Percentiles rank a stretch among this genome's conserved stretches.
phyloP scores from a whole-genome alignment of 1,284 basidiomycete genomes.

The Spongispora temasekensis region DNA sequence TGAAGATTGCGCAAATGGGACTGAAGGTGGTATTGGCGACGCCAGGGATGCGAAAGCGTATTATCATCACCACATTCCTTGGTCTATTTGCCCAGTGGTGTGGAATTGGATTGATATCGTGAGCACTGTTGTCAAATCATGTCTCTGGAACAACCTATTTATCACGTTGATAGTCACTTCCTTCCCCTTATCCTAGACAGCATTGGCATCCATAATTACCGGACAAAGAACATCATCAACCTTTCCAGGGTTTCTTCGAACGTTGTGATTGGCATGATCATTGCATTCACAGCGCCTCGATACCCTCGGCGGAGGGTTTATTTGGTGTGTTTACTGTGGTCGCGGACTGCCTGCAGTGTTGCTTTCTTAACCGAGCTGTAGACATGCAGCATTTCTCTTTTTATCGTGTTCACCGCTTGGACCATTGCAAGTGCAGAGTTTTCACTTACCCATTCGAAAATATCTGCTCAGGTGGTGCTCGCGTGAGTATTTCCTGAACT shows the following conservation, averaged over 20 bases:
- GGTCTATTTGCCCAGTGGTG: slow-evolving; percentile 51
- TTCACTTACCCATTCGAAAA: slow-evolving; percentile 1
- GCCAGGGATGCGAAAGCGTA: slow-evolving; percentile 9
- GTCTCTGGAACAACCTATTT: neutral
- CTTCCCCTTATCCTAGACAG: slow-evolving; percentile 17
- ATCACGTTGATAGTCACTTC: slow-evolving; percentile 7
- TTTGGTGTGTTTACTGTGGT: slow-evolving; percentile 8
- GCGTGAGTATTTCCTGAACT: slow-evolving; percentile 4
- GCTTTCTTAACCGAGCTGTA: neutral
- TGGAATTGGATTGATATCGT: slow-evolving; percentile 13
- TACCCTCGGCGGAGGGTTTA: slow-evolving; percentile 18
- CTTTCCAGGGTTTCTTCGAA: slow-evolving; percentile 6
- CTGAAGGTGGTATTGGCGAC: slow-evolving; percentile 7
- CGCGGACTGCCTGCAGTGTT: neutral
- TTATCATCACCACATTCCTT: slow-evolving; percentile 21
- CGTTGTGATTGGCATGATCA: slow-evolving; percentile 3
- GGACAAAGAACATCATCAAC: slow-evolving; percentile 18
- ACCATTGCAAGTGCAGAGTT: slow-evolving; percentile 17
- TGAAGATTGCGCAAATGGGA: slow-evolving; percentile 1
- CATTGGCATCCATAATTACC: slow-evolving; percentile 19
- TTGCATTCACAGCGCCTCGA: slow-evolving; percentile 12
- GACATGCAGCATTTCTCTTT: slow-evolving; percentile 12
- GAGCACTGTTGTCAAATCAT: neutral
- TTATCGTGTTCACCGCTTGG: slow-evolving; percentile 16
- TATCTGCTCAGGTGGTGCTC: slow-evolving; percentile 7